phyloP scores from a whole-genome alignment of 768 basidiomycete species.

The Leccinum imitatum region DNA sequence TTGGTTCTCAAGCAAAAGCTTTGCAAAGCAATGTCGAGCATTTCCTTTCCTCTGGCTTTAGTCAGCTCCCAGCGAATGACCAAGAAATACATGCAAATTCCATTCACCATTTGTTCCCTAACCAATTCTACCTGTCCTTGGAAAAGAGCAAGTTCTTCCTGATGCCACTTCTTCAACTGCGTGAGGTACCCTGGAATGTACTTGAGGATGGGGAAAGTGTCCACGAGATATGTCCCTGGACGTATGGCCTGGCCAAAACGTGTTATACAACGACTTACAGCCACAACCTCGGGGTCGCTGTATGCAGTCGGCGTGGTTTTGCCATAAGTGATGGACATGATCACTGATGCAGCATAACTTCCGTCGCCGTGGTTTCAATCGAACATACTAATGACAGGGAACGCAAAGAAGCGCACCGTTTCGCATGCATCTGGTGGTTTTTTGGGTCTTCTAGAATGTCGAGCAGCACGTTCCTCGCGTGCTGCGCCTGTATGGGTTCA shows the following conservation, averaged over 20 bases:
- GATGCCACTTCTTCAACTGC: conserved; percentile 54
- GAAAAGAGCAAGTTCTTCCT: conserved; percentile 38
- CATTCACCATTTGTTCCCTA: conserved; percentile 29
- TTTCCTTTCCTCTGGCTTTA: conserved; percentile 22
- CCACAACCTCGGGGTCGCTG: conserved; percentile 35
- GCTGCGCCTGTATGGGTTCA: conserved; percentile 32
- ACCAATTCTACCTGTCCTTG: conserved; percentile 30
- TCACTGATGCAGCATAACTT: conserved; percentile 40
- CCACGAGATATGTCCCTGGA: conserved; percentile 29
- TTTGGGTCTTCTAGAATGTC: conserved; percentile 36
- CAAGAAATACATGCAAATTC: background rate
- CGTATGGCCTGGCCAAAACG: conserved; percentile 29
- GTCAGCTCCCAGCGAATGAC: background rate
- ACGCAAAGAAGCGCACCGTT: conserved; percentile 20
- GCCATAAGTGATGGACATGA: conserved; percentile 41
- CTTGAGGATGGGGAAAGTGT: conserved; percentile 23
- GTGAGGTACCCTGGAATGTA: conserved; percentile 40
- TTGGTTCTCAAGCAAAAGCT: conserved; percentile 39
- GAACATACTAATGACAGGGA: background rate
- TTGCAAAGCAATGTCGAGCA: conserved; percentile 34
- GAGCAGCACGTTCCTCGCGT: conserved; percentile 35
- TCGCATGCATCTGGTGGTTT: conserved; percentile 34
- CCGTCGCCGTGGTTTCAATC: background rate
- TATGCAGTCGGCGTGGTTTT: conserved; percentile 39
- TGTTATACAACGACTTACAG: conserved; percentile 25